Percentiles rank a stretch among this genome's conserved stretches.
These are phyloP conservation scores for Trypanosomatidae sp. DNA, from an alignment of 208 protist genomes.

Conservation along the genomic window DNA sequence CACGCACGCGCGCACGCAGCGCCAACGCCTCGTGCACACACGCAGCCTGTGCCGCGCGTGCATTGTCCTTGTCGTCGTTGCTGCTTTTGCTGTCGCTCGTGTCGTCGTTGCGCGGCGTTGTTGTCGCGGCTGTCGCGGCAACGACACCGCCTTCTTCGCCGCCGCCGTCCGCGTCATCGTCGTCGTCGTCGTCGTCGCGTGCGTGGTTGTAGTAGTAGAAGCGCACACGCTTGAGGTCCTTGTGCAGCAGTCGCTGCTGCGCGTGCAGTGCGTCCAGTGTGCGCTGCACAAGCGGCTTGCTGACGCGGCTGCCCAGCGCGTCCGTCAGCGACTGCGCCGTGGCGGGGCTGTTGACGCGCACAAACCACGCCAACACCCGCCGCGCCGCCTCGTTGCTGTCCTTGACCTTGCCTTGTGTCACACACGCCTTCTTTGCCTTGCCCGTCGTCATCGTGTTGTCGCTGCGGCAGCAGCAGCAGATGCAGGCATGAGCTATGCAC, in stretches of 20 bases:
- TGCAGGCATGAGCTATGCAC: not conserved
- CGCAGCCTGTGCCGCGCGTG: too few relatives aligned
- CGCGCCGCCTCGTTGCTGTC: slow-evolving; percentile 21
- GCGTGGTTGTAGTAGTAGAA: slow-evolving; percentile 43
- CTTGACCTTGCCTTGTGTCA: too few relatives aligned
- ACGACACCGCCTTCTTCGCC: not conserved
- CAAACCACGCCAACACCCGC: slow-evolving; percentile 66
- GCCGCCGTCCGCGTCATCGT: not conserved
- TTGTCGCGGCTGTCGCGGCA: too few relatives aligned
- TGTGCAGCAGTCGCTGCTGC: slow-evolving; percentile 31
- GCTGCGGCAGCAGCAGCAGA: too few relatives aligned
- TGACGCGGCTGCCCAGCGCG: slow-evolving; percentile 65
- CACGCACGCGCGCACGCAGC: too few relatives aligned
- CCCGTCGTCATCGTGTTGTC: not conserved
- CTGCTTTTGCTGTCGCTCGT: not conserved
- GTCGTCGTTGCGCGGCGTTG: not conserved
- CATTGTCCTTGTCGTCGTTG: too few relatives aligned
- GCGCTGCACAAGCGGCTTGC: slow-evolving; percentile 59
- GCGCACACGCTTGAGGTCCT: slow-evolving; percentile 72
- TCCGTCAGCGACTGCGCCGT: slow-evolving; percentile 74
- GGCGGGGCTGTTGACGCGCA: slow-evolving; percentile 65
- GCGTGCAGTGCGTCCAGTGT: slow-evolving; percentile 43
- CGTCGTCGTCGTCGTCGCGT: not conserved
- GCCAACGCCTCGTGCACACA: too few relatives aligned
- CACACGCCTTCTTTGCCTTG: not conserved